phyloP scores from a whole-genome alignment of 129 eudicot species.

The Flaveria brownii region DNA sequence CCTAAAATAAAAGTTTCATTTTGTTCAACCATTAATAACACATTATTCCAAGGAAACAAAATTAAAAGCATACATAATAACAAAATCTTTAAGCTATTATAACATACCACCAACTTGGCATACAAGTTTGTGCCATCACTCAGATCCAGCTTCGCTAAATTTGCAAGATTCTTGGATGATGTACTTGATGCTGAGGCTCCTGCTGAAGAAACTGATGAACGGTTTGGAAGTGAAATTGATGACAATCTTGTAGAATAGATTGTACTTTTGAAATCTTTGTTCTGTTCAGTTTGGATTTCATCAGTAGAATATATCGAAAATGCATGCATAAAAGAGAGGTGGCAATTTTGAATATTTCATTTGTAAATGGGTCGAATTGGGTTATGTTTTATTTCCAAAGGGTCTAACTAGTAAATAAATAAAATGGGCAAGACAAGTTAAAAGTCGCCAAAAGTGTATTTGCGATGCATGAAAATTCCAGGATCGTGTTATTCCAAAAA shows the following conservation, averaged over 20 bases:
- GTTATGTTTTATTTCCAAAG: background rate
- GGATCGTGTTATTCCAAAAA: background rate
- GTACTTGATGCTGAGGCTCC: conserved; percentile 27
- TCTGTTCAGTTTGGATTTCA: conserved; percentile 41
- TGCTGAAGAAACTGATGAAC: conserved; percentile 41
- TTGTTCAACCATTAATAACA: background rate
- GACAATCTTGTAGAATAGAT: conserved; percentile 63
- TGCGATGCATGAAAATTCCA: background rate
- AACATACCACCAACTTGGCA: conserved; percentile 89
- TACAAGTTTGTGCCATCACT: conserved; percentile 69
- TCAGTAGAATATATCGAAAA: conserved; percentile 10
- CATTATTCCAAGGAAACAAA: background rate
- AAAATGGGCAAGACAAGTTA: background rate
- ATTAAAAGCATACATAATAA: conserved; percentile 5
- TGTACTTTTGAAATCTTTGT: conserved; percentile 55
- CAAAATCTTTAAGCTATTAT: background rate
- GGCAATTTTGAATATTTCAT: background rate
- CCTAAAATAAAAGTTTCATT: conserved; percentile 35
- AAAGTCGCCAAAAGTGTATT: background rate
- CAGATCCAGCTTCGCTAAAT: conserved; percentile 72
- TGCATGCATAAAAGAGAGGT: background rate
- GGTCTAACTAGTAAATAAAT: background rate
- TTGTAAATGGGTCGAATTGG: background rate
- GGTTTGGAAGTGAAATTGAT: conserved; percentile 59
- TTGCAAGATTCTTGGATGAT: conserved; percentile 38